Evolutionary conservation across 352 stramenopile species (phyloP), one percentile per base, ranked within the genome.

Genomic region (Globisporangium barbulae): DNA sequence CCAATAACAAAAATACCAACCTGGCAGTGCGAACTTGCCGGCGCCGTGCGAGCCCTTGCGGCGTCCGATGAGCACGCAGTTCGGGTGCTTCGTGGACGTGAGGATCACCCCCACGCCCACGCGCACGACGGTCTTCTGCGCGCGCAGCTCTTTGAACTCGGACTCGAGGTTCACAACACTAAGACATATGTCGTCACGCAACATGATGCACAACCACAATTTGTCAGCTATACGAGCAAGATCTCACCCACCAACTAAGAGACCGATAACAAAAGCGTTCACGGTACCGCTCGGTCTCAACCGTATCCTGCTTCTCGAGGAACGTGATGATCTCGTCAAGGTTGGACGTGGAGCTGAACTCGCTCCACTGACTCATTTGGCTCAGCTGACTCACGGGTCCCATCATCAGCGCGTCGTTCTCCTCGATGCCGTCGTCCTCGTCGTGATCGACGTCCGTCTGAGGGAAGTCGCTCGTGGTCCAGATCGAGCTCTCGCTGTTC

Each of bases 251-350:
- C 25, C 25, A 28, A 28, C 25, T 28, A 28, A 3, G 25, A 8
- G 19, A 48, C 42, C 42, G 22, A 22, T 48, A 7, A 48, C 19
- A 48, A 48, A 48, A 10, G 42, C 2, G 7, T 21, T 6, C 9
- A 25, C 5, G 61, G 42, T 65, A 91, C 82, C 85, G 76, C 47
- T 83, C 76, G 33, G 58, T 79, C 48, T 93, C 83, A 3, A 80
- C 73, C 22, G 74, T 74, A 67, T 93, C 86, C 39, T 94, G 84
- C 56, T 85, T 84, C 58, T 94, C 86, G 3, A 94, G 67, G 59
- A 92, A 94, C 58, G 69, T 91, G 64, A 94, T 90, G 65, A 94
- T 93, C 53, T 90, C 84, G 68, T 93, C 85, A 57, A 94, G 68
- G 47, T 94, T 90, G 45, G 84, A 91, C 47, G 85, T 93, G 35